phyloP scores from a whole-genome alignment of 805 yeast genomes.

The Pichia scutulata region DNA sequence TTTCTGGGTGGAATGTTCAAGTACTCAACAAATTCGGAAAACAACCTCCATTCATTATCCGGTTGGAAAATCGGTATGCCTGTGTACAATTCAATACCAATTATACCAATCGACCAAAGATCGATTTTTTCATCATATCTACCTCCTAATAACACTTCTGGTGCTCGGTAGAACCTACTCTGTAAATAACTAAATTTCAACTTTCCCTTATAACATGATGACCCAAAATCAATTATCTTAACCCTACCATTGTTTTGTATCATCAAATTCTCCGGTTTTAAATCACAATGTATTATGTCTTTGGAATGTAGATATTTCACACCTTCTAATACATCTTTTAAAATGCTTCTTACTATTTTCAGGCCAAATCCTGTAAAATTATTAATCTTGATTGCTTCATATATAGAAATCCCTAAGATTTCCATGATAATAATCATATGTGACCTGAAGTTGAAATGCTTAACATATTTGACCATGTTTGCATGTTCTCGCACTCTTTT shows the following conservation, averaged over 20 bases:
- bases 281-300: slow-evolving; percentile 70
- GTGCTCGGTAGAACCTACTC: slow-evolving; percentile 72
- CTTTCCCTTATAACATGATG: slow-evolving; percentile 42
- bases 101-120: slow-evolving; percentile 94
- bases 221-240: slow-evolving; percentile 78
- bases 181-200: slow-evolving; percentile 44
- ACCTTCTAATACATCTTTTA: slow-evolving; percentile 51
- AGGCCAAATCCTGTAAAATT: slow-evolving; percentile 43
- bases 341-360: slow-evolving; percentile 35
- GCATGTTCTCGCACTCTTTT: slow-evolving; percentile 34
- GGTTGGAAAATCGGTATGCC: slow-evolving; percentile 46
- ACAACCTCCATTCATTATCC: slow-evolving; percentile 40
- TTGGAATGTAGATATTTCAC: slow-evolving; percentile 49
- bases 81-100: slow-evolving; percentile 75
- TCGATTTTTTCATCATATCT: slow-evolving; percentile 48
- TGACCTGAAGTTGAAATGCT: slow-evolving; percentile 71
- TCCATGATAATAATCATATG: slow-evolving; percentile 81
- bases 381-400: slow-evolving; percentile 46
- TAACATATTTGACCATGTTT: slow-evolving; percentile 46
- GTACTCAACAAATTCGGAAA: slow-evolving; percentile 33
- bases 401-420: slow-evolving; percentile 57
- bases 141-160: slow-evolving; percentile 66
- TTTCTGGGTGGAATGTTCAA: slow-evolving; percentile 41
- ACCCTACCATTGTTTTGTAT: slow-evolving; percentile 19
- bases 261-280: slow-evolving; percentile 74